Evolutionary conservation across 371 early-diverging fungal genomes (phyloP).

Genomic region (Batkoa obscura): DNA sequence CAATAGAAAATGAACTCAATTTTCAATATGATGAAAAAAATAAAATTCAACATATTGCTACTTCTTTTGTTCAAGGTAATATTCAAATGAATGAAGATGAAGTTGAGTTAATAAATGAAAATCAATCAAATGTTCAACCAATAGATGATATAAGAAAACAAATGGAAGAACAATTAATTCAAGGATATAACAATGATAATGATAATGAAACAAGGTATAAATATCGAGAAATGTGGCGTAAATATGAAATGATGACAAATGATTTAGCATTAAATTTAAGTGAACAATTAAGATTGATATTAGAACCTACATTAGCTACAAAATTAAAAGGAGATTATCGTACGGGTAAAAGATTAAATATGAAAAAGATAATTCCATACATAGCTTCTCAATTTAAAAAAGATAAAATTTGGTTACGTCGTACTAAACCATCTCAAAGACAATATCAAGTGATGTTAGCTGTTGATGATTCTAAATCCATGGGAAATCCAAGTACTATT

Average conservation of each 20-base stretch:
- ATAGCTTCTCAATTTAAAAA: conserved; percentile 97
- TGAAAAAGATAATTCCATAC: conserved; percentile 98
- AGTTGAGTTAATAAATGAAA: no score
- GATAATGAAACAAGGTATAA: no score
- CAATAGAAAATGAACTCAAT: conserved; percentile 23
- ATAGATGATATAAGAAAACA: no score
- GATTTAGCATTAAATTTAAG: conserved; percentile 77
- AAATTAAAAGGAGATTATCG: conserved; percentile 97
- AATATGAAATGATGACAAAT: conserved; percentile 69
- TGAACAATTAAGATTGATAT: conserved; percentile 88
- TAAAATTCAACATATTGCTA: no score
- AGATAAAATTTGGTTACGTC: conserved; percentile 99
- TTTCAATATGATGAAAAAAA: no score
- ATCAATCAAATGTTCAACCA: no score
- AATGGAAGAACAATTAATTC: no score
- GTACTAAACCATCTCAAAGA: conserved; percentile 93
- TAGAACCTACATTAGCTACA: conserved; percentile 92
- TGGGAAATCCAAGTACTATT: conserved; percentile 75
- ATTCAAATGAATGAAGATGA: no score
- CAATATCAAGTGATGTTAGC: conserved; percentile 97
- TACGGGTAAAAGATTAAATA: conserved; percentile 98
- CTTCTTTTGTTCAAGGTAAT: no score
- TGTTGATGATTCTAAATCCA: conserved; percentile 96
- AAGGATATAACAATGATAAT: no score
- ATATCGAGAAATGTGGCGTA: conserved; percentile 80